A percentile compares a stretch with the other conserved stretches of the same genome.
These are phyloP conservation scores for Saturnispora besseyi DNA, from an alignment of 805 yeast genomes.

Conservation along the genomic window DNA sequence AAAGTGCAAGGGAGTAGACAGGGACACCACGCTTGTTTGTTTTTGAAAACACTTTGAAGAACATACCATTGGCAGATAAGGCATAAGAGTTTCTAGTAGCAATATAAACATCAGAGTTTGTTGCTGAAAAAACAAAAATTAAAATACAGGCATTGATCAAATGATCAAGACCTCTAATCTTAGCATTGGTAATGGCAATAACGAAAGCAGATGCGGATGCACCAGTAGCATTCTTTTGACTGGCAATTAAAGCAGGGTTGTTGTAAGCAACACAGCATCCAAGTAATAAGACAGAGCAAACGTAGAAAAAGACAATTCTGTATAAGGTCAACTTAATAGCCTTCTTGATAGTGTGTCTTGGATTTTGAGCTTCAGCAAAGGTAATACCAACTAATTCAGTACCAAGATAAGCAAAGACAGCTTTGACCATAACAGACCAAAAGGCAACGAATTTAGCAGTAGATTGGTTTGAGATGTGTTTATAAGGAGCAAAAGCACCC, in stretches of 20 bases:
- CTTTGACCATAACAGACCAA: conserved; percentile 45
- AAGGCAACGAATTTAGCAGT: conserved; percentile 27
- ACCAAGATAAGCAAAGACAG: conserved; percentile 42
- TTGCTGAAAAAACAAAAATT: conserved; percentile 71
- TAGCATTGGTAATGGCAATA: conserved; percentile 64
- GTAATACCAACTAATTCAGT: conserved; percentile 44
- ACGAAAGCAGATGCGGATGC: conserved; percentile 82
- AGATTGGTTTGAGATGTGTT: conserved; percentile 33
- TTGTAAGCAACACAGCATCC: conserved; percentile 51
- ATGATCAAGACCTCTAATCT: conserved; percentile 59
- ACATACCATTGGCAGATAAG: conserved; percentile 62
- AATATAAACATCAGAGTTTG: conserved; percentile 70
- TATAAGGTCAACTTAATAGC: conserved; percentile 46
- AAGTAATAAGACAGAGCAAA: conserved; percentile 42
- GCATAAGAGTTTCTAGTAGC: conserved; percentile 71
- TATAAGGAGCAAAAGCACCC: conserved; percentile 34
- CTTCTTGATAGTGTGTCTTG: conserved; percentile 41
- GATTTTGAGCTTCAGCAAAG: conserved; percentile 40
- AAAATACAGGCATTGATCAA: conserved; percentile 72
- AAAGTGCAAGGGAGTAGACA: conserved; percentile 41
- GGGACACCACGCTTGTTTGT: conserved; percentile 71
- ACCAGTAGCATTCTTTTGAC: conserved; percentile 37
- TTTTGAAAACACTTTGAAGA: conserved; percentile 57
- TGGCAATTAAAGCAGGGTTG: conserved; percentile 35
- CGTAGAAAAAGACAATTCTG: conserved; percentile 46